Evolutionary conservation across 805 yeast genomes (phyloP), one percentile per base, ranked within the genome.

Genomic region (Candida quercuum): DNA sequence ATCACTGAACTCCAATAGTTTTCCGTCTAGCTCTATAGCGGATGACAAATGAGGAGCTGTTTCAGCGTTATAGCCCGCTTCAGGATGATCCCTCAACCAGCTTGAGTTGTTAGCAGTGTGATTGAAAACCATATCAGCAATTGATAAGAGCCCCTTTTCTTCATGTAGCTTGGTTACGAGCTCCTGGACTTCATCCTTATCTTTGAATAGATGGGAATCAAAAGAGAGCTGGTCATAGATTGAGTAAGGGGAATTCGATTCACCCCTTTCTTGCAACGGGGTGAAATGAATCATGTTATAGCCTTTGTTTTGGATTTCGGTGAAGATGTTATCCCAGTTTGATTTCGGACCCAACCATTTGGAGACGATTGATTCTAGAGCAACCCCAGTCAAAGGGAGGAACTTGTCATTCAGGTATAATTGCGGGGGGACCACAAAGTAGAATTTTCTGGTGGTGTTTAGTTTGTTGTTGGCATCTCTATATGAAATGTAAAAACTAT

Each of bases 211-310:
- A 0, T 49, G 57, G 0, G 82, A 76, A 54, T 91, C 98, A 61
- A 83, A 89, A 19, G 54, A 59, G 42, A 87, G 70, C 61, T 93
- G 98, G 57, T 91, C 96, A 50, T 64, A 81, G 37, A 91, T 86
- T 4, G 96, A 86, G 56, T 89, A 91, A 0, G 99, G 99, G 6
- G 97, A 89, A 58, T 89, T 75, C 1, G 96, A 85, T 43, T 72
- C 82, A 24, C 99, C 99, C 39, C 98, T 71, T 45, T 79, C 64
- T 61, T 91, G 96, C 48, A 91, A 67, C 0, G 99, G 99, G 6
- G 97, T 89, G 59, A 91, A 91, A 65, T 91, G 99, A 31, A 93
- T 68, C 96, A 91, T 86, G 60, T 93, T 93, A 66, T 91, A 91
- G 16, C 93, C 89, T 60, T 93, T 93, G 8, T 62, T 56, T 13